Base-by-base conservation (phyloP, 1,284 basidiomycete species). In the Apiotrichum montevideense region DNA sequence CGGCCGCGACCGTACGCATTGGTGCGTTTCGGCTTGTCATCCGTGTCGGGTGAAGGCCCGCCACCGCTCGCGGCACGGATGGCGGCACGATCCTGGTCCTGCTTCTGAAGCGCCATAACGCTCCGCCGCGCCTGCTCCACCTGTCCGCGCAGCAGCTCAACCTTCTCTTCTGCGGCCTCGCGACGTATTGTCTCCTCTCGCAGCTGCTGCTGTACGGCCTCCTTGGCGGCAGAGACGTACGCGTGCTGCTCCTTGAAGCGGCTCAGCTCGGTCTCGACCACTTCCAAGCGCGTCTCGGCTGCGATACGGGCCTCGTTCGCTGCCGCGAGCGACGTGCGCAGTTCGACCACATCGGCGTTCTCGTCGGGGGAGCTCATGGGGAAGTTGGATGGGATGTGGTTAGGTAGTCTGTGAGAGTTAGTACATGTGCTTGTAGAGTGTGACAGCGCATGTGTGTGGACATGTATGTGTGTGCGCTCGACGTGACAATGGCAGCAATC, bases 111-210 rank as follows among this genome's bases (percentile, higher is more conserved):
- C n/a, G 87, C 82, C 88, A 94, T 93, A 42, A 96, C 81, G 11
- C 88, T 90, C 55, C 89, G 85, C 64, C 92, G 81, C 75, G 88
- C 90, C 73, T 92, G 88, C 67, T 95, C 91, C n/a, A 95, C 87
- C 71, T 91, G 93, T 15, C 84, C 81, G 35, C 92, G 81, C 43
- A 96, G 79, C 72, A 90, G 79, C 9, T 82, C 78, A 41, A 95
- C 90, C 49, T 86, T 85, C 14, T 63, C 62, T 66, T 90, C 87
- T 47, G 92, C 88, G 46, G 87, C 86, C 63, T 82, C 83, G 51
- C 82, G 81, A 75, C 85, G 85, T 67, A 74, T 79, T 57, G 76
- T 79, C 47, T 87, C 82, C 21, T 79, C 78, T 51, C 80, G 79
- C 11, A 90, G 78, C 57, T 86, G 82, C 44, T 80, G 79, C 64